Base-by-base conservation (phyloP, 2,329 filamentous ascomycete species). In the Fusarium ramigenum region DNA sequence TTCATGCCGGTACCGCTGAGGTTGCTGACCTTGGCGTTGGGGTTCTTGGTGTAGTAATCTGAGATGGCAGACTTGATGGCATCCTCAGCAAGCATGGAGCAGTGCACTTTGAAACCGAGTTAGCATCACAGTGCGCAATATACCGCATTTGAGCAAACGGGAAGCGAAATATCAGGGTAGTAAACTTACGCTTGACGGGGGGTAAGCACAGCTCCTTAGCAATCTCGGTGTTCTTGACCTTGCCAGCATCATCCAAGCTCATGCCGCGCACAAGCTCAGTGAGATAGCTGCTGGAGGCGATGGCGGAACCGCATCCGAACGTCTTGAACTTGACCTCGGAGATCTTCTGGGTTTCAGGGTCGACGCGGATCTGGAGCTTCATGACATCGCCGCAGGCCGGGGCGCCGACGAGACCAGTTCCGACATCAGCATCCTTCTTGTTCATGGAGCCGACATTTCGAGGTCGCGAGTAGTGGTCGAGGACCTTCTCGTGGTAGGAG, bases 241-340 rank as follows among this genome's bases (percentile, higher is more conserved):
- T 92, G 61, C 92, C 91, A 39, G 97, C 96, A 82, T 99, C 94
- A 78, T 99, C 96, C 75, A 99, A 73, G 76, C 83, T 97, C 96
- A 98, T 99, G 69, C 96, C 96, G 73, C 94, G 90, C 72, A 99
- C 95, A 68, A 99, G 87, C 84, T 97, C 95, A 3, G 96, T 99
- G 78, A 99, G 85, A 82, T 99, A 99, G 80, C 93, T 96, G 67
- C 93, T 97, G 73, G 93, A 96, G 47, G 96, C 96, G 83, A 99
- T 99, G 74, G 96, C 96, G 36, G 92, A 95, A 62, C 95, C 95
- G 82, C 95, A 98, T 58, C 95, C 95, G 81, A 98, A 98, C 1
- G 95, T 98, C 91, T 98, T 98, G 90, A 98, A 98, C 85, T 97
- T 96, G 82, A 97, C 95, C 78, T 98, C 96, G 78, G 91, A 92